Evolutionary conservation across 306 rosid species (phyloP).

Genomic region (Begonia loranthoides): DNA sequence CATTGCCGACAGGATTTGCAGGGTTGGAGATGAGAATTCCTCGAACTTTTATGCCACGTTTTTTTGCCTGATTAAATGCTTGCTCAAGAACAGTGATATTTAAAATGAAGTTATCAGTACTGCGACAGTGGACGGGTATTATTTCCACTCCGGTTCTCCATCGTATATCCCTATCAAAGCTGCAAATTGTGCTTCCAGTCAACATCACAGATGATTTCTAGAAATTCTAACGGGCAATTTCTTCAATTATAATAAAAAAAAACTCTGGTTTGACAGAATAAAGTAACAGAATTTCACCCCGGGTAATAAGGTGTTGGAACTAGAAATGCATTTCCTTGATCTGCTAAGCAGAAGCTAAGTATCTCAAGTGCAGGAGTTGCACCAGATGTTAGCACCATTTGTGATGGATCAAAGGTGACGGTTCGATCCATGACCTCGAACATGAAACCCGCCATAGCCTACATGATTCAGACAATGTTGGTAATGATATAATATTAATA

Average conservation of each 20-base stretch:
- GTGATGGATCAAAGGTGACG: slow-evolving; percentile 56
- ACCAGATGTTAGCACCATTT: slow-evolving; percentile 61
- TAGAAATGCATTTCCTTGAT: slow-evolving; percentile 78
- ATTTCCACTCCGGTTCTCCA: slow-evolving; percentile 83
- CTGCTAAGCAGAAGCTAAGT: slow-evolving; percentile 87
- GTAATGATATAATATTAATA: too few relatives aligned
- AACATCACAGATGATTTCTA: slow-evolving; percentile 8
- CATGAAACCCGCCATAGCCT: slow-evolving; percentile 92
- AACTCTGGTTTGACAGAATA: too few relatives aligned
- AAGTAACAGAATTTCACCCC: slow-evolving; percentile 24
- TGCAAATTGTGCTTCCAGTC: slow-evolving; percentile 28
- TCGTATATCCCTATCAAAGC: slow-evolving; percentile 73
- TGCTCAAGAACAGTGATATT: slow-evolving; percentile 76
- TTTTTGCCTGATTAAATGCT: slow-evolving; percentile 76
- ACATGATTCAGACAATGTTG: slow-evolving; percentile 1
- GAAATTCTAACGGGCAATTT: not conserved
- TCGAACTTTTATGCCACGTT: slow-evolving; percentile 66
- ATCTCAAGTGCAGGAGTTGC: slow-evolving; percentile 66
- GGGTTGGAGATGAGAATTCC: slow-evolving; percentile 85
- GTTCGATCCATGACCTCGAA: slow-evolving; percentile 47
- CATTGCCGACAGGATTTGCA: slow-evolving; percentile 74
- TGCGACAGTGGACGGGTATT: slow-evolving; percentile 80
- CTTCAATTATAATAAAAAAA: not conserved
- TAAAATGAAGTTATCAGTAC: slow-evolving; percentile 58
- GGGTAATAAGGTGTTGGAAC: slow-evolving; percentile 87